Conservation (phyloP, 2,329 filamentous ascomycete genomes). For the Aureobasidium leucospermi region DNA sequence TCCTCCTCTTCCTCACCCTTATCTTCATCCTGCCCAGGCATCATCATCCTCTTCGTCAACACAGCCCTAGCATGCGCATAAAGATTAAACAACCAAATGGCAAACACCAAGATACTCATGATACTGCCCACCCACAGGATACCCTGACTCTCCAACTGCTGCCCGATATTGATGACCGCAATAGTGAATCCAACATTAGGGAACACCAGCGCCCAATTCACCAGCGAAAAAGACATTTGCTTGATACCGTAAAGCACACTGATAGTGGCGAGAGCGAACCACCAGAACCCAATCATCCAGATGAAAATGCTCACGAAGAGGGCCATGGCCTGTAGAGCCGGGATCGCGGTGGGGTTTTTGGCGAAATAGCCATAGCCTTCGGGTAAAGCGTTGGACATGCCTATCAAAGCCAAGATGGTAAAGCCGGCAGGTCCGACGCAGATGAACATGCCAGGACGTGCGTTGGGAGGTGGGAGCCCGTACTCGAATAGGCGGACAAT, state of each 20-base stretch:
- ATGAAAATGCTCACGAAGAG: conserved; percentile 35
- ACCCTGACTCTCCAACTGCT: conserved; percentile 41
- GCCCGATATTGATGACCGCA: conserved; percentile 50
- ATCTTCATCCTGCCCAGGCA: conserved; percentile 54
- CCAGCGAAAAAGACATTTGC: conserved; percentile 33
- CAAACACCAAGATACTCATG: conserved; percentile 49
- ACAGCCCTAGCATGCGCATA: conserved; percentile 42
- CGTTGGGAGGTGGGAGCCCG: conserved; percentile 35
- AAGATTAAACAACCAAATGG: conserved; percentile 49
- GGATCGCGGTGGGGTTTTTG: conserved; percentile 16
- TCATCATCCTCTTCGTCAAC: conserved; percentile 45
- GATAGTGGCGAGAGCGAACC: conserved; percentile 21
- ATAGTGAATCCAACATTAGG: conserved; percentile 59
- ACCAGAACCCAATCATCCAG: conserved; percentile 43
- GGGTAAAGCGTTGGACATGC: conserved; percentile 20
- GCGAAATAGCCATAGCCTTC: conserved; percentile 20
- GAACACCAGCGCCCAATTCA: conserved; percentile 54
- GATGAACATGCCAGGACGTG: conserved; percentile 44
- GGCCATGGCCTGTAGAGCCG: conserved; percentile 21
- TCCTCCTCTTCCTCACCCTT: conserved; percentile 27
- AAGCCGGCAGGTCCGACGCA: conserved; percentile 39
- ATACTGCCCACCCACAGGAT: conserved; percentile 48
- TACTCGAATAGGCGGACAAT: conserved; percentile 33
- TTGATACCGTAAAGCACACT: conserved; percentile 16
- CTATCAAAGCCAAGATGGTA: conserved; percentile 22